A percentile compares a stretch with the other conserved stretches of the same genome.
phyloP scores from a whole-genome alignment of 164 flowering plant species.

The Chloranthus sessilifolius region DNA sequence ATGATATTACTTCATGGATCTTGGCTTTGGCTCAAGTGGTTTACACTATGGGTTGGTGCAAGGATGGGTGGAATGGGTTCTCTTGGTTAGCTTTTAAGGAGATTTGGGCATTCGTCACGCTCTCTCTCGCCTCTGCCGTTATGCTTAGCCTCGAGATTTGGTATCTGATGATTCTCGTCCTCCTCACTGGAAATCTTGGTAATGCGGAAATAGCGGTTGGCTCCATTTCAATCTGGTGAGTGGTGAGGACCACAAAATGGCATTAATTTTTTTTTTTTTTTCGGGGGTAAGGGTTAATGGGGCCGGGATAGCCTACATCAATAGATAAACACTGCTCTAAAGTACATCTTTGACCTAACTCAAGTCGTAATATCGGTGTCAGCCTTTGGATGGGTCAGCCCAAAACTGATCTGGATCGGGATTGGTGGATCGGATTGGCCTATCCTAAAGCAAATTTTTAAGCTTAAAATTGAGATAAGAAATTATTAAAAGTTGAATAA shows the following conservation, averaged over 20 bases:
- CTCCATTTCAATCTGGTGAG: conserved; percentile 81
- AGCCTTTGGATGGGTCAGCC: too few relatives aligned
- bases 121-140: conserved; percentile 37
- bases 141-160: conserved; percentile 79
- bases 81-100: conserved; percentile 71
- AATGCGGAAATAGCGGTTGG: conserved; percentile 44
- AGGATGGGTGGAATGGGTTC: conserved; percentile 69
- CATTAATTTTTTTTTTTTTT: too few relatives aligned
- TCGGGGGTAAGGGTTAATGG: too few relatives aligned
- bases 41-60: conserved; percentile 66
- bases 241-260: neutral
- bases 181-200: conserved; percentile 65
- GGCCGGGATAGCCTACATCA: too few relatives aligned
- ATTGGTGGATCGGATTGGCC: too few relatives aligned
- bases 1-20: conserved; percentile 57
- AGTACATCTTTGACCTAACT: too few relatives aligned
- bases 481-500: too few relatives aligned
- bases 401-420: too few relatives aligned
- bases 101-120: conserved; percentile 59
- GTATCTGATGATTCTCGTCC: conserved; percentile 69
- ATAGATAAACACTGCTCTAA: too few relatives aligned
- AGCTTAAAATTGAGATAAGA: too few relatives aligned
- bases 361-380: too few relatives aligned
- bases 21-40: conserved; percentile 51
- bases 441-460: too few relatives aligned